Percentiles rank a stretch among this genome's conserved stretches.
These are phyloP conservation scores for Aureobasidium namibiae DNA, from an alignment of 2,329 filamentous ascomycete genomes.

Conservation along the genomic window DNA sequence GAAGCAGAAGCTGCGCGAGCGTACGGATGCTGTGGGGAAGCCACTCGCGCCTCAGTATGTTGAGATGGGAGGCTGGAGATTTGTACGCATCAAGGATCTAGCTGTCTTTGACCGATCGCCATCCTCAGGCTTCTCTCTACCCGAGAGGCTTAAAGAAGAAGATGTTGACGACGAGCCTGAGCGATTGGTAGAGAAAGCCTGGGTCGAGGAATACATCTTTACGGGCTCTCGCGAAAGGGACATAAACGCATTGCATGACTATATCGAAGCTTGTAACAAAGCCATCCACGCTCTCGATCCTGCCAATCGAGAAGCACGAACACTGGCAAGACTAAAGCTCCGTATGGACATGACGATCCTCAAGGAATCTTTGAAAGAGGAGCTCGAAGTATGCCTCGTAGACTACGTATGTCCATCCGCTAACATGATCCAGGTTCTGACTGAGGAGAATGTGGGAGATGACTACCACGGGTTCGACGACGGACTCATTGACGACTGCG, in stretches of 20 bases:
- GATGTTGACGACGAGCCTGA: not conserved
- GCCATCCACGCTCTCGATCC: constrained; percentile 2
- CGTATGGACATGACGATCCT: not conserved
- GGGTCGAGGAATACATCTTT: constrained; percentile 4
- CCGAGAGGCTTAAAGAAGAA: not conserved
- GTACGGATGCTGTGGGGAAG: not conserved
- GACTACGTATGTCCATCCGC: not conserved
- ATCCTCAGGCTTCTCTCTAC: not conserved
- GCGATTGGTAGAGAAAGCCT: not conserved
- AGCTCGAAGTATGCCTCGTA: not conserved
- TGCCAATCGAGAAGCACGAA: not conserved
- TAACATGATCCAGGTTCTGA: not conserved
- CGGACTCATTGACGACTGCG: not conserved
- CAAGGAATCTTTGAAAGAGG: constrained; percentile 2
- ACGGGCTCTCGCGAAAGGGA: constrained; percentile 5
- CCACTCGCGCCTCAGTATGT: not conserved
- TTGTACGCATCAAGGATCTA: not conserved
- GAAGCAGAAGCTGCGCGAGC: not conserved
- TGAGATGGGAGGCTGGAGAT: not conserved
- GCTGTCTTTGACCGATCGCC: not conserved
- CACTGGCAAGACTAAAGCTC: not conserved
- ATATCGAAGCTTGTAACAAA: not conserved
- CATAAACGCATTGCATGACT: not conserved
- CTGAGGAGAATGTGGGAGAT: not conserved
- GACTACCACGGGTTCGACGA: constrained; percentile 1